Percentiles rank a stretch among this genome's conserved stretches.
phyloP scores from a whole-genome alignment of 2,329 filamentous ascomycete genomes.

The Cercospora sesami region DNA sequence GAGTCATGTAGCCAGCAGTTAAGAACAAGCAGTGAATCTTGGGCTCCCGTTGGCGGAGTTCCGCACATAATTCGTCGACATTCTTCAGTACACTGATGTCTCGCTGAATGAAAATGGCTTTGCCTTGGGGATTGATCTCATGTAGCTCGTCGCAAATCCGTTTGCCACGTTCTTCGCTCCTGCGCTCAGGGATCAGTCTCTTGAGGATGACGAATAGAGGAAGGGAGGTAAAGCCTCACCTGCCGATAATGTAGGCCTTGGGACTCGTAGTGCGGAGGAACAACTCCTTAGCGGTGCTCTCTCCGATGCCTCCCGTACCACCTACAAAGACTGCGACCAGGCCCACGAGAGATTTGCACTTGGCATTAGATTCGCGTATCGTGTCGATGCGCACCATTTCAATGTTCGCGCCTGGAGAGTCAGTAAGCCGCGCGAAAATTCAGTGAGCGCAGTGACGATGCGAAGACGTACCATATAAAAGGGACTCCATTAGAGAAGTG shows the following conservation, averaged over 20 bases:
- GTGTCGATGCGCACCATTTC: slow-evolving; percentile 33
- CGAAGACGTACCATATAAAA: slow-evolving; percentile 14
- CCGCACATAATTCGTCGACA: slow-evolving; percentile 47
- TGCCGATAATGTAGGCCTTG: slow-evolving; percentile 47
- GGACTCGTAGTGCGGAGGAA: slow-evolving; percentile 44
- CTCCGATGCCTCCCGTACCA: slow-evolving; percentile 48
- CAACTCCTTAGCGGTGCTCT: slow-evolving; percentile 47
- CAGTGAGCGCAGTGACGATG: neutral
- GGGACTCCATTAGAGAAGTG: slow-evolving; percentile 13
- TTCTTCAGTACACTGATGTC: slow-evolving; percentile 45
- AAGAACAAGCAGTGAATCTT: slow-evolving; percentile 59
- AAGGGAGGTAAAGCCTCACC: slow-evolving; percentile 23
- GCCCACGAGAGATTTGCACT: slow-evolving; percentile 32
- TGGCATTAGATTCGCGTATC: slow-evolving; percentile 38
- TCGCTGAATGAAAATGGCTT: slow-evolving; percentile 44
- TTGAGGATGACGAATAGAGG: neutral
- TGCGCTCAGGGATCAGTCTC: slow-evolving; percentile 20
- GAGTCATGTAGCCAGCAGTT: slow-evolving; percentile 51
- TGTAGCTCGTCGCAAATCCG: slow-evolving; percentile 42
- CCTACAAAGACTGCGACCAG: slow-evolving; percentile 44
- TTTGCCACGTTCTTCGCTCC: slow-evolving; percentile 42
- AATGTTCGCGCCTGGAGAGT: slow-evolving; percentile 20
- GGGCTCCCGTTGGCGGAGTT: slow-evolving; percentile 53
- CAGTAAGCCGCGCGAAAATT: neutral
- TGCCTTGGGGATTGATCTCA: slow-evolving; percentile 42